Base-by-base conservation (phyloP, 2,329 filamentous ascomycete species). In the Penicillium sp. region DNA sequence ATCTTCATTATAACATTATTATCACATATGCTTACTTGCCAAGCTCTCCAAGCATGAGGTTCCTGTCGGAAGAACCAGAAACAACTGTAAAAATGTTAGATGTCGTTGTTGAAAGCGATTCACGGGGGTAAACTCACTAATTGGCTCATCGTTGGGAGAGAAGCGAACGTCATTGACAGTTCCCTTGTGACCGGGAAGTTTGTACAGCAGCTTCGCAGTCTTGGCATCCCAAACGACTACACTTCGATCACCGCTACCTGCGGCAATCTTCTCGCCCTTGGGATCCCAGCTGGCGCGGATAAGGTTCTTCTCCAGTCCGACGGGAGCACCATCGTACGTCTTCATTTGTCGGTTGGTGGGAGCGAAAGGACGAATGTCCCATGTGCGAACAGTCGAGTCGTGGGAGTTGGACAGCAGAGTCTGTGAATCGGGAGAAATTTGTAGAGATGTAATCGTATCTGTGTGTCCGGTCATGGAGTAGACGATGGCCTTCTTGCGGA, bases 91-190 rank as follows among this genome's bases (percentile, higher is more conserved):
- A 50, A 5, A 22, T 9, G 54, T 70, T 59, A 71, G 66, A 36
- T 45, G 48, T 34, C 46, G 48, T 34, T 36, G 5, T 5, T 36
- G 34, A n/a, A 34, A 34, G 31, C 44, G 32, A n/a, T 39, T 31
- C 27, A 46, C 22, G 41, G 32, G 21, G 46, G 13, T 51, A 18
- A 13, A 86, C 90, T 86, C 82, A 96, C 92, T 83, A 57, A 97
- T 89, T 18, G 92, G 91, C 65, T 97, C 92, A 56, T 88, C 85
- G 38, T 84, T 83, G 4, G 93, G 92, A 45, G 90, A 88, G 70
- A 99, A 95, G 63, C 95, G 88, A 50, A 93, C 93, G 71, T 93
- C 92, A 71, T 97, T 99, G 48, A 97, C 94, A 0, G 90, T 90
- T 32, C 93, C 94, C 75, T 92, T 94, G 72, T 99, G 94, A 1